A percentile compares a stretch with the other conserved stretches of the same genome.
Conservation (phyloP, 345 rosid species). For the Garcia nutans region DNA sequence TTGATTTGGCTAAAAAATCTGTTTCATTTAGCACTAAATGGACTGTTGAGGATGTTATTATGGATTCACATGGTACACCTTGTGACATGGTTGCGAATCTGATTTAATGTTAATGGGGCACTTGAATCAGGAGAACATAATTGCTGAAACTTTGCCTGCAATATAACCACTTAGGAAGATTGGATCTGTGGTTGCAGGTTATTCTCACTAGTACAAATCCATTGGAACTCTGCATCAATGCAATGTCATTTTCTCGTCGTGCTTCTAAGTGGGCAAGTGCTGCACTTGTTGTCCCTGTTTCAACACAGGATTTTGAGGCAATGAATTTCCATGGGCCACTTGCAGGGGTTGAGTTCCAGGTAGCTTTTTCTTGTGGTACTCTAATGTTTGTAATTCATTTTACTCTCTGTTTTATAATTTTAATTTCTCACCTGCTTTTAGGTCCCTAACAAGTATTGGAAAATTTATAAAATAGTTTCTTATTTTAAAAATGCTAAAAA, state of each 20-base stretch:
- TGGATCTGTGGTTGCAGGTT: constrained; percentile 49
- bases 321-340: constrained; percentile 75
- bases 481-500: no score
- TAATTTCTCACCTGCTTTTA: background rate
- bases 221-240: constrained; percentile 86
- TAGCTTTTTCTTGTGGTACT: constrained; percentile 21
- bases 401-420: background rate
- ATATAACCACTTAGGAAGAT: background rate
- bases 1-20: background rate
- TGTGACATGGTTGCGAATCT: background rate
- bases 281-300: constrained; percentile 78
- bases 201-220: constrained; percentile 88
- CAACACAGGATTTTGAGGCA: constrained; percentile 62
- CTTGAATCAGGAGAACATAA: background rate
- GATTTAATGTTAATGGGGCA: background rate
- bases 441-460: background rate
- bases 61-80: background rate
- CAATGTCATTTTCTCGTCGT: constrained; percentile 97
- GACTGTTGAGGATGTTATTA: background rate
- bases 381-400: background rate
- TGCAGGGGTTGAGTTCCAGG: constrained; percentile 95
- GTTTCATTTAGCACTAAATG: background rate
- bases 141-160: background rate
- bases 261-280: constrained; percentile 98
- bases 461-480: no score